Conservation (phyloP, 1,139 yeast genomes). For the Arxiozyma slooffiae region DNA sequence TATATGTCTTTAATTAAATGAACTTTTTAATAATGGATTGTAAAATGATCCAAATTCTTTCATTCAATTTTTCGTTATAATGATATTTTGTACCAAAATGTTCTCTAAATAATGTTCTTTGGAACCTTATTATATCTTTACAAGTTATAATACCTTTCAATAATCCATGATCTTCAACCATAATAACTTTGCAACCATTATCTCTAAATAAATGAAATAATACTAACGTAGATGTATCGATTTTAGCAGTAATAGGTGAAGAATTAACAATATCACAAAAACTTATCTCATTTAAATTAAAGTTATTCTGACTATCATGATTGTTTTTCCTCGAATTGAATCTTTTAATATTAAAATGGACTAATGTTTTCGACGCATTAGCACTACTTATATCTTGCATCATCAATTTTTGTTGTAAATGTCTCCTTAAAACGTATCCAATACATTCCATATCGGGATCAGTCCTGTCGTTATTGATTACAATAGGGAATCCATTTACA, state of each 20-base stretch:
- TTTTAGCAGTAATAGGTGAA: slow-evolving; percentile 55
- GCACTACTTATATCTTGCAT: slow-evolving; percentile 10
- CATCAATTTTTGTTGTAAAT: slow-evolving; percentile 14
- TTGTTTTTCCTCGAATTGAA: slow-evolving; percentile 13
- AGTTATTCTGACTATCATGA: slow-evolving; percentile 11
- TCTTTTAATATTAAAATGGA: slow-evolving; percentile 10
- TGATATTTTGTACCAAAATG: slow-evolving; percentile 22
- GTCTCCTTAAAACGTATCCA: slow-evolving; percentile 25
- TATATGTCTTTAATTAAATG: background rate
- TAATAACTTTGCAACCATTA: slow-evolving; percentile 68
- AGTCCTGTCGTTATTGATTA: slow-evolving; percentile 23
- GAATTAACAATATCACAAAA: slow-evolving; percentile 42
- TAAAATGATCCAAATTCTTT: slow-evolving; percentile 18
- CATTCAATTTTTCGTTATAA: slow-evolving; percentile 20
- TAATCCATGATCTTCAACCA: slow-evolving; percentile 48
- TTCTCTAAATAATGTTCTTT: slow-evolving; percentile 23
- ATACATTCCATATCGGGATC: slow-evolving; percentile 21
- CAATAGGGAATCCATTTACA: slow-evolving; percentile 50
- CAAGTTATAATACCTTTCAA: slow-evolving; percentile 58
- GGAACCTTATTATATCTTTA: slow-evolving; percentile 53
- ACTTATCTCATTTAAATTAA: slow-evolving; percentile 30
- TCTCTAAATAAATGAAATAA: slow-evolving; percentile 63
- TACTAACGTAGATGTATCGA: slow-evolving; percentile 49
- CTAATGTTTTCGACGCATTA: slow-evolving; percentile 12
- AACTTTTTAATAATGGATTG: slow-evolving; percentile 12